Evolutionary conservation across 1,284 basidiomycete genomes (phyloP).

Genomic region (Psilocybe mexicana): DNA sequence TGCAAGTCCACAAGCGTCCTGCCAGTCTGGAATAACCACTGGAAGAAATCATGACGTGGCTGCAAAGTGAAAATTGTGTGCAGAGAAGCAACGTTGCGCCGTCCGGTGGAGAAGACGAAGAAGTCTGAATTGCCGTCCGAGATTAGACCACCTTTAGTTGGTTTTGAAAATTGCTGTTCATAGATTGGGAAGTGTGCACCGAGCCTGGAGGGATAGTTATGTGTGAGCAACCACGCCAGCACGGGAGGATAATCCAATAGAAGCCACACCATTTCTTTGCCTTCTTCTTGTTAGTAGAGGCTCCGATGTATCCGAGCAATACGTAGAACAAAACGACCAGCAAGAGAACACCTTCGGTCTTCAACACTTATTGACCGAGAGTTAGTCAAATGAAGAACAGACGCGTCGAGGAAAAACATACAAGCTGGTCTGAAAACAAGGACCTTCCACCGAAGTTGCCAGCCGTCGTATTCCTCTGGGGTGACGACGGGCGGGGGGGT

Average conservation of each 20-base stretch:
- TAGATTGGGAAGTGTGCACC: constrained; percentile 56
- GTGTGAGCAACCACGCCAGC: constrained; percentile 14
- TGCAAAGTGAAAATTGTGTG: constrained; percentile 78
- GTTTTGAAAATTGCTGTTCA: constrained; percentile 67
- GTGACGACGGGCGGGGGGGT: constrained; percentile 49
- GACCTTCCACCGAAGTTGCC: constrained; percentile 71
- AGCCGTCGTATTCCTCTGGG: constrained; percentile 48
- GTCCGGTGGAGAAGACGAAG: constrained; percentile 84
- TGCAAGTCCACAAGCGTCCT: constrained; percentile 74
- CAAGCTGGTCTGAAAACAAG: constrained; percentile 82
- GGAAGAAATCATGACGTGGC: constrained; percentile 82
- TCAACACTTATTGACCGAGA: constrained; percentile 50
- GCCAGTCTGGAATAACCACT: constrained; percentile 59
- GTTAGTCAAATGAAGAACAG: constrained; percentile 9
- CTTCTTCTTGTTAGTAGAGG: constrained; percentile 50
- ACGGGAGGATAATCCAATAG: constrained; percentile 7
- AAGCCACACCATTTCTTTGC: constrained; percentile 57
- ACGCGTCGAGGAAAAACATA: constrained; percentile 34
- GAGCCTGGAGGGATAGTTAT: constrained; percentile 44
- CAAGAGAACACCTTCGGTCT: constrained; percentile 63
- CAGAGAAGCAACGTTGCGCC: constrained; percentile 72
- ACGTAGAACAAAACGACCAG: constrained; percentile 56
- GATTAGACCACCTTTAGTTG: constrained; percentile 50
- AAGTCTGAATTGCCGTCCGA: constrained; percentile 76
- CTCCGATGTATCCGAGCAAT: constrained; percentile 54